A percentile compares a stretch with the other conserved stretches of the same genome.
These are phyloP conservation scores for Blastobotrys chiropterorum DNA, from an alignment of 805 yeast genomes.

Conservation along the genomic window DNA sequence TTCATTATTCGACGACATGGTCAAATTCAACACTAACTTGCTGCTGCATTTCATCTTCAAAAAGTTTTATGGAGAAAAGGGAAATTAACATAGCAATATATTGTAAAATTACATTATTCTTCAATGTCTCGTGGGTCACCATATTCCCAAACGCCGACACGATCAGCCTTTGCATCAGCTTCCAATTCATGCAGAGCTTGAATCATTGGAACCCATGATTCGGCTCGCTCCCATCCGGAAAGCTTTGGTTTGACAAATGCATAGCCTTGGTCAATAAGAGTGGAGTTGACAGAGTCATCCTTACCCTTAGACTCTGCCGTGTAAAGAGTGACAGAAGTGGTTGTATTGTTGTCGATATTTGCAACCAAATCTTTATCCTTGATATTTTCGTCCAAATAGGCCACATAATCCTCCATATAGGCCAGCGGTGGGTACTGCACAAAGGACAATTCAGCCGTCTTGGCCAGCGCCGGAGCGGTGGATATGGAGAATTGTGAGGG, in stretches of 20 bases:
- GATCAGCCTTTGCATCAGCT: slow-evolving; percentile 41
- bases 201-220: slow-evolving; percentile 31
- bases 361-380: slow-evolving; percentile 51
- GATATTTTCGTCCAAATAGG: slow-evolving; percentile 46
- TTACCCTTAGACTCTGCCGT: slow-evolving; percentile 51
- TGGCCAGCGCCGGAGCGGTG: slow-evolving; percentile 47
- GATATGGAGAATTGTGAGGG: slow-evolving; percentile 43
- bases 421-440: slow-evolving; percentile 56
- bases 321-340: slow-evolving; percentile 42
- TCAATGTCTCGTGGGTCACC: slow-evolving; percentile 66
- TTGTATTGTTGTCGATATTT: slow-evolving; percentile 36
- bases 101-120: too few species aligned
- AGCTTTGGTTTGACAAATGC: slow-evolving; percentile 41
- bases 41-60: slow-evolving; percentile 64
- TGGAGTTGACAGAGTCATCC: slow-evolving; percentile 52
- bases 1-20: slow-evolving; percentile 60
- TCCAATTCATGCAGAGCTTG: slow-evolving; percentile 41
- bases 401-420: slow-evolving; percentile 48
- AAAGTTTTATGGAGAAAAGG: slow-evolving; percentile 57
- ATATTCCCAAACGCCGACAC: slow-evolving; percentile 67
- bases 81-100: neutral
- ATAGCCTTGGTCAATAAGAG: slow-evolving; percentile 53
- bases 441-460: slow-evolving; percentile 46
- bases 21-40: slow-evolving; percentile 59
- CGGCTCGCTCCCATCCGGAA: slow-evolving; percentile 31